Evolutionary conservation across 2,329 filamentous ascomycete genomes (phyloP).

Genomic region (Podosphaera aphanis): DNA sequence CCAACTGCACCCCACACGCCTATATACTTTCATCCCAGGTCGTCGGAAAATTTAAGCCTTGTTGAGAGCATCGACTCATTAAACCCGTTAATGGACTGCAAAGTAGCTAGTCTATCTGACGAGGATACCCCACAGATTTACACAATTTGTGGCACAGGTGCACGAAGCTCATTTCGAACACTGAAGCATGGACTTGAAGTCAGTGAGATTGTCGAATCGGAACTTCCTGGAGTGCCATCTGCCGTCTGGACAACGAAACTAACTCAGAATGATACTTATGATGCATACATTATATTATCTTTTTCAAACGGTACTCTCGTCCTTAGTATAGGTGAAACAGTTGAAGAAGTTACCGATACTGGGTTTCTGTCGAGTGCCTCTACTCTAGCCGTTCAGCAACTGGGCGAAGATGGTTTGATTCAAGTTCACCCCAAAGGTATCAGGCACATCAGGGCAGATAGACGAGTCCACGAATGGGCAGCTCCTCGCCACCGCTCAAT

Average conservation of each 20-base stretch:
- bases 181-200: slow-evolving; percentile 85
- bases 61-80: slow-evolving; percentile 71
- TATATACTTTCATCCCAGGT: slow-evolving; percentile 64
- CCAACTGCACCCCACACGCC: slow-evolving; percentile 48
- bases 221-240: slow-evolving; percentile 67
- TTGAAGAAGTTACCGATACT: slow-evolving; percentile 84
- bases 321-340: slow-evolving; percentile 84
- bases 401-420: slow-evolving; percentile 77
- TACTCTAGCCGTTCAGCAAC: slow-evolving; percentile 77
- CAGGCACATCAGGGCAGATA: slow-evolving; percentile 57
- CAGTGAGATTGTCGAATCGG: slow-evolving; percentile 85
- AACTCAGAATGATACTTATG: slow-evolving; percentile 56
- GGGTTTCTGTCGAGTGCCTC: slow-evolving; percentile 75
- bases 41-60: slow-evolving; percentile 58
- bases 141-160: slow-evolving; percentile 68
- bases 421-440: slow-evolving; percentile 96
- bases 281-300: slow-evolving; percentile 88
- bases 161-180: slow-evolving; percentile 72
- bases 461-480: slow-evolving; percentile 76
- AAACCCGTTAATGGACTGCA: slow-evolving; percentile 78
- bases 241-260: slow-evolving; percentile 92
- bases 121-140: slow-evolving; percentile 97
- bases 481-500: slow-evolving; percentile 86
- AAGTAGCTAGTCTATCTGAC: slow-evolving; percentile 70
- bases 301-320: slow-evolving; percentile 79